phyloP scores from a whole-genome alignment of 2,329 filamentous ascomycete genomes.

The Pseudonectria foliicola region DNA sequence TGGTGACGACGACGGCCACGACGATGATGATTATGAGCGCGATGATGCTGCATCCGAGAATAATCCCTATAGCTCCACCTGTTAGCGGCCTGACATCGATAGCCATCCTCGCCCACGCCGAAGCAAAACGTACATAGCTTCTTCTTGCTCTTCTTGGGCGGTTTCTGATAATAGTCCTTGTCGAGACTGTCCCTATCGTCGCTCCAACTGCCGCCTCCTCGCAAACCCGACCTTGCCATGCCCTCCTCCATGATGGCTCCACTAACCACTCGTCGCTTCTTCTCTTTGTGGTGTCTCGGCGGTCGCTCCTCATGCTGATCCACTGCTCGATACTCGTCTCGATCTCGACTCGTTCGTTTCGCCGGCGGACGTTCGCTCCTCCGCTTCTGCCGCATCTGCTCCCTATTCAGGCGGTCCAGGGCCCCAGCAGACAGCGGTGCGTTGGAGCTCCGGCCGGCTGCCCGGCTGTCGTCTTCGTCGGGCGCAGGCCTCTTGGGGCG shows the following conservation, averaged over 20 bases:
- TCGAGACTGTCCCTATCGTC: constrained; percentile 40
- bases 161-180: constrained; percentile 39
- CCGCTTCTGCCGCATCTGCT: constrained; percentile 46
- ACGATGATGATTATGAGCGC: constrained; percentile 61
- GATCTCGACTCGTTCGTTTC: constrained; percentile 16
- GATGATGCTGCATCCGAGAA: constrained; percentile 45
- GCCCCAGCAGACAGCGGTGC: constrained; percentile 43
- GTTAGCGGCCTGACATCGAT: constrained; percentile 14
- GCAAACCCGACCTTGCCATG: constrained; percentile 31
- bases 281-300: constrained; percentile 32
- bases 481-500: constrained; percentile 25
- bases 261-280: constrained; percentile 59
- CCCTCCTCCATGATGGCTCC: constrained; percentile 65
- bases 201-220: constrained; percentile 37
- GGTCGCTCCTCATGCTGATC: constrained; percentile 21
- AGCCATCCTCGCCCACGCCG: too few relatives aligned
- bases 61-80: constrained; percentile 42
- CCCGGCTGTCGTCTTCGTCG: constrained; percentile 27
- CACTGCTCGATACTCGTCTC: constrained; percentile 15
- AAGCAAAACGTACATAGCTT: constrained; percentile 56
- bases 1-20: constrained; percentile 58
- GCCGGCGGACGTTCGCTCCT: constrained; percentile 32
- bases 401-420: constrained; percentile 57
- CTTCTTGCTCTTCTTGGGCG: constrained; percentile 47
- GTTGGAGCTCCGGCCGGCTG: constrained; percentile 19